Conservation (phyloP, 805 yeast genomes). For the Metschnikowia koreensis region DNA sequence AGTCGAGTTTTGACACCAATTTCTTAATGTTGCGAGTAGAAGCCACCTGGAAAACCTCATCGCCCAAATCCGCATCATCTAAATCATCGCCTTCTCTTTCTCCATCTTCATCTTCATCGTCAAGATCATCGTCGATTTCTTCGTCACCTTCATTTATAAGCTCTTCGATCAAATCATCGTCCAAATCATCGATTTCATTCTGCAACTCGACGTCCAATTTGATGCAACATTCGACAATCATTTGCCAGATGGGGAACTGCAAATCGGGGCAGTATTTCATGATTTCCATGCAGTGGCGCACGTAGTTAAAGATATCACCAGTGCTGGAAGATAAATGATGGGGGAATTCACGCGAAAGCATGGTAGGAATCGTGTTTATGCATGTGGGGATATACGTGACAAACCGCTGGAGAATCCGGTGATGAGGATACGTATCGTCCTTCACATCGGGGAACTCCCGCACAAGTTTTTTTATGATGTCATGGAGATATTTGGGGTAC, state of each 20-base stretch:
- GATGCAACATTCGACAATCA: constrained; percentile 75
- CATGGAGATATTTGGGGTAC: constrained; percentile 86
- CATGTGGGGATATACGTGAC: constrained; percentile 80
- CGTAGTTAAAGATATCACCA: constrained; percentile 56
- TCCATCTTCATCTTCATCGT: constrained; percentile 17
- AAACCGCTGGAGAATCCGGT: constrained; percentile 61
- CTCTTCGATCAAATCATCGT: constrained; percentile 62
- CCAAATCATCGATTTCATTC: constrained; percentile 81
- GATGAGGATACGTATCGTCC: constrained; percentile 39
- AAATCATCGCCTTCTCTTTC: too few relatives aligned
- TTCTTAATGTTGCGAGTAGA: constrained; percentile 48
- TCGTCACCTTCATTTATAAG: constrained; percentile 46
- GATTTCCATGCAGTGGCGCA: constrained; percentile 58
- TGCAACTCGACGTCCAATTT: constrained; percentile 90
- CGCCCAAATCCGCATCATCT: constrained; percentile 35
- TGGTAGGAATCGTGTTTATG: constrained; percentile 57
- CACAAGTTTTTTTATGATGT: constrained; percentile 70
- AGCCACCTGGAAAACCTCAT: constrained; percentile 32
- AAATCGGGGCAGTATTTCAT: constrained; percentile 74
- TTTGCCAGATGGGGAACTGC: constrained; percentile 72
- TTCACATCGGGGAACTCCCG: constrained; percentile 47
- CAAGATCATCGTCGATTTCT: constrained; percentile 37
- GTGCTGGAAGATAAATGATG: constrained; percentile 65
- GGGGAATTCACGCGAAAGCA: constrained; percentile 66
- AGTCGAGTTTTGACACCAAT: constrained; percentile 69